Evolutionary conservation across 352 stramenopile genomes (phyloP), one percentile per base, ranked within the genome.

Genomic region (Phytophthora nicotianae): DNA sequence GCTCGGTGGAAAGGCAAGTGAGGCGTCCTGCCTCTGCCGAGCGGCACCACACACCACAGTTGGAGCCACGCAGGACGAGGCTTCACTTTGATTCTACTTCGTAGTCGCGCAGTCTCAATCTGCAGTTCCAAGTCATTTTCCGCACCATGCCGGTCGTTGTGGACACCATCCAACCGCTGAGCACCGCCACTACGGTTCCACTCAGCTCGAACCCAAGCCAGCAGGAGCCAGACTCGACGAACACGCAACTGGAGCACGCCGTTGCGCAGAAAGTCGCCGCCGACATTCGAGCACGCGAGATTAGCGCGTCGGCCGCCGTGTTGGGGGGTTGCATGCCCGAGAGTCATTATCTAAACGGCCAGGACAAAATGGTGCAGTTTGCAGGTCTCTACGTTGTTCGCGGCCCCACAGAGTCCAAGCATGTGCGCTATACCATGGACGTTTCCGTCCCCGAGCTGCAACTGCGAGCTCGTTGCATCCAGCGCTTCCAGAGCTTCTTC

Each of bases 341-440:
- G 40, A 68, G 54, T 55, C 66, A 75, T 63, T 76, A 68, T 65
- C 50, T 33, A 11, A 65, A 65, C 54, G 66, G 53, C 35, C 66
- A 70, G 19, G 60, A 75, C 66, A 79, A 82, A 47, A 65, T 69
- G 62, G 77, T 81, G 51, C 73, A 77, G 38, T 86, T 86, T 17
- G 48, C 72, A 4, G 77, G 77, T 10, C 62, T 89, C 24, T 86
- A 81, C 43, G 69, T 89, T 17, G 81, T 91, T 7, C 71, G 77
- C 32, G 79, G 81, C 5, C 65, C 79, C 4, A 86, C 81, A 0
- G 70, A 76, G 49, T 63, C 66, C 11, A 75, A 75, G 8, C 77
- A 89, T 52, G 66, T 89, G 41, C 80, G 79, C 16, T 91, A 91
- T 59, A 79, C 78, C 17, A 91, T 91, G 81, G 75, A 87, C 29